Evolutionary conservation across 345 rosid species (phyloP).

Genomic region (Salix caprea): DNA sequence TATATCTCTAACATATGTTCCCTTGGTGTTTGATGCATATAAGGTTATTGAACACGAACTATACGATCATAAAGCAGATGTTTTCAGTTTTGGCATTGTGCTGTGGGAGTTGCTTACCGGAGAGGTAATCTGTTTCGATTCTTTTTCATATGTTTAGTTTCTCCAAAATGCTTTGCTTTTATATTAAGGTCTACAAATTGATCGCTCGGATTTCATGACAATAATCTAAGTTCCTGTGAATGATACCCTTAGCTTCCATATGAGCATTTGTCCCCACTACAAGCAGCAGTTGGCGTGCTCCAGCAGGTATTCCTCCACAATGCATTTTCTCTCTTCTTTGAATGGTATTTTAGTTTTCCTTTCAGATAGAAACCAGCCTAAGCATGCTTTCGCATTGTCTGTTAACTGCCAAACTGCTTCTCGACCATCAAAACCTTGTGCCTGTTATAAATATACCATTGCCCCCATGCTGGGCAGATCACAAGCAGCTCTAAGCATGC

Average conservation of each 20-base stretch:
- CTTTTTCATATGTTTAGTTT: background rate
- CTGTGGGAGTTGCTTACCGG: slow-evolving; percentile 69
- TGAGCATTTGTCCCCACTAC: slow-evolving; percentile 50
- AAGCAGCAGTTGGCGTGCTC: slow-evolving; percentile 63
- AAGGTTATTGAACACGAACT: slow-evolving; percentile 69
- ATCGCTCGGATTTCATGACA: background rate
- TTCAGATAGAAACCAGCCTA: background rate
- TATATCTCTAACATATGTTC: slow-evolving; percentile 14
- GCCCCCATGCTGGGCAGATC: background rate
- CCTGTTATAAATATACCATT: background rate
- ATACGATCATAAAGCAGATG: slow-evolving; percentile 59
- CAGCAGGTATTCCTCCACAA: slow-evolving; percentile 45
- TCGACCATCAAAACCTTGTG: background rate
- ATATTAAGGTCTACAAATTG: background rate
- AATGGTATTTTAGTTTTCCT: background rate
- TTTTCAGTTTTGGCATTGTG: slow-evolving; percentile 59
- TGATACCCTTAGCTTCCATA: slow-evolving; percentile 50
- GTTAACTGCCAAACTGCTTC: background rate
- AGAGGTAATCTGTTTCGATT: slow-evolving; percentile 37
- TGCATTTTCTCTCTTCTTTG: background rate
- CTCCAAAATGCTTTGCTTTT: background rate
- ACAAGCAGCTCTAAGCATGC: background rate
- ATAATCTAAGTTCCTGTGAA: slow-evolving; percentile 7
- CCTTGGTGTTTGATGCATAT: slow-evolving; percentile 20
- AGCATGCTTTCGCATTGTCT: background rate